Base-by-base conservation (phyloP, 2,329 filamentous ascomycete genomes). In the Ascochyta viciae-villosae region DNA sequence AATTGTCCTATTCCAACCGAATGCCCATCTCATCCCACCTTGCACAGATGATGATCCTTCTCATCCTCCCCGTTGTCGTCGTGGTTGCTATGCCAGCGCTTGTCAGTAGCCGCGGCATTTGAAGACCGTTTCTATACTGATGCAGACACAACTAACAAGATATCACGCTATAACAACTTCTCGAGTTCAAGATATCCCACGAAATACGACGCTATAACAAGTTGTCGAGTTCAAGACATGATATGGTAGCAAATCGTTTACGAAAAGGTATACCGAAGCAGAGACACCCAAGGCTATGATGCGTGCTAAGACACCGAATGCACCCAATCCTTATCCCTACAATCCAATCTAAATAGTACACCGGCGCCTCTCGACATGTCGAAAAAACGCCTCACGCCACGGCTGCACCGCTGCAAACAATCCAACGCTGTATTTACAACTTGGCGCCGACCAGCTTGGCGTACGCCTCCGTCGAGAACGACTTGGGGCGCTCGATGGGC, bases 401-500 rank as follows among this genome's bases (percentile, higher is more conserved):
- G 47, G 53, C 60, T 57, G 29, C 16, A 56, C 45, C 29, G 33
- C 49, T 42, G 48, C 47, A 44, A 58, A 55, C 13, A 38, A 44
- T 38, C 16, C 49, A 26, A 31, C 54, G 19, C 61, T 45, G 39
- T 60, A 57, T 51, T 90, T 92, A 98, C 81, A 96, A 85, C 84
- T 92, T 92, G 76, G 93, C 92, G 78, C 87, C 87, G 66, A 90
- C 88, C 71, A 98, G 88, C 87, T 98, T 94, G 80, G 91, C 88
- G 86, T 92, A 98, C 78, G 94, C 94, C 76, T 93, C 92, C 59
- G 95, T 99, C 78, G 91, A 96, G 90, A 97, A 99, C 62, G 89
- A 94, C 90, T 99, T 99, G 81, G 95, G 95, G 78, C 95, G 87
- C 89, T 99, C 95, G 74, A 99, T 99, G 70, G 95, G 95, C 70